phyloP scores from a whole-genome alignment of 352 stramenopile species.

The Aphanomyces invadans region DNA sequence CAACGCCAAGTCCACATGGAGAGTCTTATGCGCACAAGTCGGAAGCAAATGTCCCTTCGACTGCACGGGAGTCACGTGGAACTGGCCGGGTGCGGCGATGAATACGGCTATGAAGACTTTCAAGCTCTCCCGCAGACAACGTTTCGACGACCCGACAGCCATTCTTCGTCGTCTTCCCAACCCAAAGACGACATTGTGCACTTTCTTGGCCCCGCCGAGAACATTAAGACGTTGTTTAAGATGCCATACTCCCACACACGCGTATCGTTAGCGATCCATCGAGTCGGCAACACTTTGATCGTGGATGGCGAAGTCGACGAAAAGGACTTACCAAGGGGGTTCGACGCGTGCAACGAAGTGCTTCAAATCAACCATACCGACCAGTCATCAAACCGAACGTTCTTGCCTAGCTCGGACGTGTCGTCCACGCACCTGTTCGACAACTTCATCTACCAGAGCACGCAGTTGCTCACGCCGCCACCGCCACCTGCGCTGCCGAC shows the following conservation, averaged over 20 bases:
- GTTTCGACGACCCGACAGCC: too few relatives aligned
- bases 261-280: slow-evolving; percentile 77
- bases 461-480: slow-evolving; percentile 27
- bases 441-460: slow-evolving; percentile 83
- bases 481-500: background rate
- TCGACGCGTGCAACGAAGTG: slow-evolving; percentile 37
- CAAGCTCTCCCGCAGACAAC: background rate
- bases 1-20: slow-evolving; percentile 30
- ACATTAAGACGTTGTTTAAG: slow-evolving; percentile 84
- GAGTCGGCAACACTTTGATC: slow-evolving; percentile 65
- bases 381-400: background rate
- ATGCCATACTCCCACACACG: slow-evolving; percentile 67
- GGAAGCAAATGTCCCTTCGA: slow-evolving; percentile 58
- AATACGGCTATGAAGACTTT: slow-evolving; percentile 15
- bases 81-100: slow-evolving; percentile 28
- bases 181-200: slow-evolving; percentile 64
- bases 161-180: slow-evolving; percentile 32
- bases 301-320: slow-evolving; percentile 74
- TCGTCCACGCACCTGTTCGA: slow-evolving; percentile 42
- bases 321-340: slow-evolving; percentile 53
- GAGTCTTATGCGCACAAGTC: background rate
- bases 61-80: slow-evolving; percentile 60
- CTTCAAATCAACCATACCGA: background rate
- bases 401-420: too few relatives aligned
- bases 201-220: slow-evolving; percentile 73